Base-by-base conservation (phyloP, 1,139 yeast species). In the Candida gigantensis region DNA sequence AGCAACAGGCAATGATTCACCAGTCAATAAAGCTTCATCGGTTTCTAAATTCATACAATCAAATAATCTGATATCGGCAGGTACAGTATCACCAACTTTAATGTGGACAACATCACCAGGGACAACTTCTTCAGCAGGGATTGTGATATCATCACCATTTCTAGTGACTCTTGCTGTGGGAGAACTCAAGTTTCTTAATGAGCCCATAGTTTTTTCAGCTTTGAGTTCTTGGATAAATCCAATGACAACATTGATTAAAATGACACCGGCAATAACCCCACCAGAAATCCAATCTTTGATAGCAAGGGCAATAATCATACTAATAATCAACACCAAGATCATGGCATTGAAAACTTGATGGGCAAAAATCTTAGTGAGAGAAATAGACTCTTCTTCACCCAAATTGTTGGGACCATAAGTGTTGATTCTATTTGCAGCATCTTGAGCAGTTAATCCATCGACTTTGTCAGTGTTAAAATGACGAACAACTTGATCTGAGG, bases 191-290 rank as follows among this genome's bases (percentile, higher is more conserved):
- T 81, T 73, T 43, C 79, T 71, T 37, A 85, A 72, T 1, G 90
- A 80, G 23, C 84, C 87, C 89, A 85, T 84, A 1, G 94, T 84
- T 57, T 82, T 78, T 49, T 84, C 92, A 2, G 94, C 94, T 43
- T 78, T 77, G 47, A 69, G 67, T 55, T 83, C 89, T 57, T 85
- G 94, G 45, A 77, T 60, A 37, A 82, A 77, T 2, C 94, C 95
- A 33, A 85, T 84, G 18, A 63, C 62, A 32, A 84, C 80, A 55
- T 85, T 85, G 44, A 85, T 70, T 28, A 62, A 61, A 23, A 84
- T 81, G 19, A 85, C 92, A 36, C 78, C 82, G 1, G 79, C 82
- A 54, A 85, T 82, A 21, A 85, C 94, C 37, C 94, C 94, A 36
- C 90, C 94, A 4, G 89, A 81, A 41, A 84, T 85, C 84, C 87